A percentile compares a stretch with the other conserved stretches of the same genome.
Conservation (phyloP, 805 yeast genomes). For the Danielia oregonensis region DNA sequence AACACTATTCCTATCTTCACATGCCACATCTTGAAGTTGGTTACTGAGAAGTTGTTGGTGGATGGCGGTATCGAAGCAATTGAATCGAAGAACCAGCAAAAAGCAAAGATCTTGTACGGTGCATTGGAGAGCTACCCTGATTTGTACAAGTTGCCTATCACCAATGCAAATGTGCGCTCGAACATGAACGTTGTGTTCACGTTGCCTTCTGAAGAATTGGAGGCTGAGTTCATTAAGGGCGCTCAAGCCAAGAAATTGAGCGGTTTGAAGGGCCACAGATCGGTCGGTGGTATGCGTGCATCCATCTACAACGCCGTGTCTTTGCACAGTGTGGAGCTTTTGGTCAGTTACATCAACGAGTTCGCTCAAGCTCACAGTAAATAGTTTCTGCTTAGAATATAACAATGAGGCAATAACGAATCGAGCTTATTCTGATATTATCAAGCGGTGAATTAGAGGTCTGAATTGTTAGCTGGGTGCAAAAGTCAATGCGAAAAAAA, state of each 20-base stretch:
- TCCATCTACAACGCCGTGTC: constrained; percentile 88
- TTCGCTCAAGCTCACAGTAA: constrained; percentile 46
- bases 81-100: constrained; percentile 51
- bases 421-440: background rate
- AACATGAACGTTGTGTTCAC: constrained; percentile 94
- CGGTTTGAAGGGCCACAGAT: constrained; percentile 93
- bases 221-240: constrained; percentile 62
- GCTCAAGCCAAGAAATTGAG: constrained; percentile 59
- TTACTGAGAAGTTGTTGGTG: constrained; percentile 55
- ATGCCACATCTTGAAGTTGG: constrained; percentile 79
- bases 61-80: constrained; percentile 73
- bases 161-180: constrained; percentile 56
- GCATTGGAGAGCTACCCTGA: constrained; percentile 65
- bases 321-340: constrained; percentile 51
- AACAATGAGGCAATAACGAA: background rate
- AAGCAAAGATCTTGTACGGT: constrained; percentile 61
- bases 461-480: too few species aligned
- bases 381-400: background rate
- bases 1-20: constrained; percentile 96
- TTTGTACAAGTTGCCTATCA: constrained; percentile 66
- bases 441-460: too few species aligned
- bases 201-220: constrained; percentile 57
- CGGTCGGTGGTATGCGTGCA: constrained; percentile 96
- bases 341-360: constrained; percentile 54
- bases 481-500: background rate